phyloP scores from a whole-genome alignment of 305 asterid genomes.

The Lippia alba region DNA sequence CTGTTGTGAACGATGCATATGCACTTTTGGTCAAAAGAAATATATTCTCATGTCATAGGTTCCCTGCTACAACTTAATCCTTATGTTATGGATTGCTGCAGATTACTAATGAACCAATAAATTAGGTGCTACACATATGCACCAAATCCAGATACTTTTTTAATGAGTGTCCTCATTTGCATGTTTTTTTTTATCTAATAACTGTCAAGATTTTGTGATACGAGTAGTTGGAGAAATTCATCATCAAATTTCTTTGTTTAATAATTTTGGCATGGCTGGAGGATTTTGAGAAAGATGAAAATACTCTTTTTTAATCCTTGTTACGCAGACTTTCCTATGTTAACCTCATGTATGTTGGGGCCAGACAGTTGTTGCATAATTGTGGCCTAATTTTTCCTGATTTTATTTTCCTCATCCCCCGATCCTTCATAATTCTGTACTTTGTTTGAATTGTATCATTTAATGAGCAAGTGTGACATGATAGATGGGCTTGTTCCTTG shows the following conservation, averaged over 20 bases:
- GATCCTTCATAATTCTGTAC: neutral
- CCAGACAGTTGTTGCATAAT: constrained; percentile 8
- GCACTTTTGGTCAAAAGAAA: constrained; percentile 5
- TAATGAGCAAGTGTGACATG: neutral
- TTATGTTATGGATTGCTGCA: neutral
- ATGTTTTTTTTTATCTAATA: neutral
- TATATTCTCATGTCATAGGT: neutral
- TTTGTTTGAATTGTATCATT: constrained; percentile 2
- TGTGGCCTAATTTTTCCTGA: neutral
- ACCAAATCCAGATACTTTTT: neutral
- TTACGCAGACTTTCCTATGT: neutral
- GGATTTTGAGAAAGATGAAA: neutral
- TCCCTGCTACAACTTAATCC: neutral
- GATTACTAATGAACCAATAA: constrained; percentile 6
- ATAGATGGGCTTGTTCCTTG: neutral
- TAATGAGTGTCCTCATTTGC: neutral
- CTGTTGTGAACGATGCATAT: constrained; percentile 12
- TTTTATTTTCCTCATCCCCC: neutral
- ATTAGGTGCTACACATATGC: neutral
- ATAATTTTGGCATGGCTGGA: constrained; percentile 1
- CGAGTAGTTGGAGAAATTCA: neutral
- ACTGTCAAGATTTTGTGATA: neutral
- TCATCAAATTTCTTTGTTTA: constrained; percentile 5
- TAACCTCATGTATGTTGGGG: neutral
- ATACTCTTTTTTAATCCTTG: neutral